Percentiles rank a stretch among this genome's conserved stretches.
Conservation (phyloP, 768 basidiomycete species). For the Cyclocybe aegerita region DNA sequence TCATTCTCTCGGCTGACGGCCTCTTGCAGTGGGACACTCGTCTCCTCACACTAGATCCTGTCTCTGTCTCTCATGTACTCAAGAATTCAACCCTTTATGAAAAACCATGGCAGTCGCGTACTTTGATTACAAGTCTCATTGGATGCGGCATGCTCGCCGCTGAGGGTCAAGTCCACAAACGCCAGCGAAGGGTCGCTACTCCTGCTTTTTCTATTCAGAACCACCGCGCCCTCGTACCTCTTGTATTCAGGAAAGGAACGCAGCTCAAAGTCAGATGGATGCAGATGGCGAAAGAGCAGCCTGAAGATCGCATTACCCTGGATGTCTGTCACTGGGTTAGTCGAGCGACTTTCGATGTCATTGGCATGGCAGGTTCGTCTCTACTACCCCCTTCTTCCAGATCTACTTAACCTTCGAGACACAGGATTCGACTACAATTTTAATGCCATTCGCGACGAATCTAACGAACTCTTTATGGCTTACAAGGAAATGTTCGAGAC, state of each 20-base stretch:
- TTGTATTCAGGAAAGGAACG: slow-evolving; percentile 68
- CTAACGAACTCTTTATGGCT: slow-evolving; percentile 75
- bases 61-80: slow-evolving; percentile 71
- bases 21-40: slow-evolving; percentile 68
- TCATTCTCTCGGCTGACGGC: not conserved
- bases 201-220: slow-evolving; percentile 84
- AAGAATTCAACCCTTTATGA: slow-evolving; percentile 73
- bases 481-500: slow-evolving; percentile 87
- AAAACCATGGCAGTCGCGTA: slow-evolving; percentile 81
- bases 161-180: slow-evolving; percentile 75
- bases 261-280: slow-evolving; percentile 64
- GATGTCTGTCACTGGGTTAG: slow-evolving; percentile 84
- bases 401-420: not conserved
- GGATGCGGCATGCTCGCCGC: slow-evolving; percentile 83
- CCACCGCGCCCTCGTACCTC: slow-evolving; percentile 65
- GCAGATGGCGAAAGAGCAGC: slow-evolving; percentile 34
- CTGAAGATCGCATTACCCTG: slow-evolving; percentile 33
- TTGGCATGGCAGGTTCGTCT: slow-evolving; percentile 76
- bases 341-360: slow-evolving; percentile 86
- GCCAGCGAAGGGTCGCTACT: slow-evolving; percentile 74
- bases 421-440: slow-evolving; percentile 89
- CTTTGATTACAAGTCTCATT: slow-evolving; percentile 72
- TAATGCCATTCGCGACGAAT: slow-evolving; percentile 76
- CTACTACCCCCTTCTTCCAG: not conserved
- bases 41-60: slow-evolving; percentile 78